Conservation (phyloP, 1,139 yeast species). For the Hansenula sp. region DNA sequence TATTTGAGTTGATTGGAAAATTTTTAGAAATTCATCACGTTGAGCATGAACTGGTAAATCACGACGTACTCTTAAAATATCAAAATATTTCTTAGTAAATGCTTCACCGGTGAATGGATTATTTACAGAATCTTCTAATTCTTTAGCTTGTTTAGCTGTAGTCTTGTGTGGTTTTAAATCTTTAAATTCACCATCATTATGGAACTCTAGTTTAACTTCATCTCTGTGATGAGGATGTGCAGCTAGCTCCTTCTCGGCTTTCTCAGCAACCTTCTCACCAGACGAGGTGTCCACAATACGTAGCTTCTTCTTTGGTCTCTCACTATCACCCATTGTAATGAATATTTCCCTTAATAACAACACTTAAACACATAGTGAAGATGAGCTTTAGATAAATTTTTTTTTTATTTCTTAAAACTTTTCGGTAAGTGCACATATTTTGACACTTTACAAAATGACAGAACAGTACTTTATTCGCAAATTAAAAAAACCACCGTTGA, state of each 20-base stretch:
- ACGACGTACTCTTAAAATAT: conserved; percentile 72
- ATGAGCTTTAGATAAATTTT: background rate
- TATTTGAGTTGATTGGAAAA: conserved; percentile 84
- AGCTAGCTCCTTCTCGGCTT: conserved; percentile 42
- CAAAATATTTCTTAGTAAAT: conserved; percentile 64
- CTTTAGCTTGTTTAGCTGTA: conserved; percentile 65
- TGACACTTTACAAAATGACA: too few relatives aligned
- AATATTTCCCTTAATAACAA: too few relatives aligned
- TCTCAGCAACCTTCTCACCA: conserved; percentile 53
- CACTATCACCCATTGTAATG: conserved; percentile 18
- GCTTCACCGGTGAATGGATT: conserved; percentile 78
- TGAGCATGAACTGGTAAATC: conserved; percentile 94
- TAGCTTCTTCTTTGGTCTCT: conserved; percentile 37
- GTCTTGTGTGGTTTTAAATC: conserved; percentile 60
- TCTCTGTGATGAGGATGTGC: conserved; percentile 25
- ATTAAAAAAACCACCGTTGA: too few relatives aligned
- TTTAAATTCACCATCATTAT: conserved; percentile 51
- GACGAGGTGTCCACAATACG: conserved; percentile 39
- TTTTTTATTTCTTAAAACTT: too few relatives aligned
- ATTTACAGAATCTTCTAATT: conserved; percentile 53
- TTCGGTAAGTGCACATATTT: too few relatives aligned
- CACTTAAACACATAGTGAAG: background rate
- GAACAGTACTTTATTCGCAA: too few relatives aligned
- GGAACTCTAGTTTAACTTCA: conserved; percentile 29
- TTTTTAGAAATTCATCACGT: conserved; percentile 77